Evolutionary conservation across 768 basidiomycete genomes (phyloP).

Genomic region (Boletales sp.): DNA sequence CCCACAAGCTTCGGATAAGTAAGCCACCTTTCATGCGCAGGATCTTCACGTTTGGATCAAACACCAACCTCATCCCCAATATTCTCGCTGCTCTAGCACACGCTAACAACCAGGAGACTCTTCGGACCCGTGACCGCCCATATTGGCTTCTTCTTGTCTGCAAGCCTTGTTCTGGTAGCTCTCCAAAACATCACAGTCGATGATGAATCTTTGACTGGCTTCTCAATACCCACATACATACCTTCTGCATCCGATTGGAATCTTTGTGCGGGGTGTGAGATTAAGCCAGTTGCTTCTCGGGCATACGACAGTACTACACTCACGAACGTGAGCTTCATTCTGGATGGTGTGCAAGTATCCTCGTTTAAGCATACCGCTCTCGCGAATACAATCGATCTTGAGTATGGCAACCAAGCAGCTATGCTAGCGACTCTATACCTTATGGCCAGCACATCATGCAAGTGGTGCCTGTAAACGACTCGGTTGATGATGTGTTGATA

Average conservation of each 20-base stretch:
- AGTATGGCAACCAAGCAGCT: conserved; percentile 16
- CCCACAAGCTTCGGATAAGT: too few relatives aligned
- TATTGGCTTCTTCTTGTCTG: too few relatives aligned
- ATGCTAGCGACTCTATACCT: conserved; percentile 1
- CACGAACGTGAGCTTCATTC: conserved; percentile 8
- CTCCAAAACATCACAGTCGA: too few relatives aligned
- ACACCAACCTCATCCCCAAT: too few relatives aligned
- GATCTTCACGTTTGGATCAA: too few relatives aligned
- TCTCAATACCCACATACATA: conserved; percentile 9
- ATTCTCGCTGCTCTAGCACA: too few relatives aligned
- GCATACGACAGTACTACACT: conserved; percentile 9
- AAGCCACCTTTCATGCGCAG: too few relatives aligned
- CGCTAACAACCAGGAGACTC: too few relatives aligned
- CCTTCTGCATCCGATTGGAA: conserved; percentile 7
- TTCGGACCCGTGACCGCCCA: too few relatives aligned
- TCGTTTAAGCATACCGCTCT: conserved; percentile 2
- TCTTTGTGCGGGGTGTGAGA: not conserved
- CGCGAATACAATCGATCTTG: not conserved
- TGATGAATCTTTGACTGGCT: too few relatives aligned
- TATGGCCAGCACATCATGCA: conserved; percentile 7
- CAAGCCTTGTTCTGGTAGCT: too few relatives aligned
- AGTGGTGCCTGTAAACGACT: conserved; percentile 2
- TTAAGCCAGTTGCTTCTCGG: not conserved
- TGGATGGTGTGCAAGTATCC: conserved; percentile 1
- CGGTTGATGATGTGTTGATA: conserved; percentile 1